Evolutionary conservation across 106 monocot species (phyloP).

Genomic region (Platanthera guangdongensis): DNA sequence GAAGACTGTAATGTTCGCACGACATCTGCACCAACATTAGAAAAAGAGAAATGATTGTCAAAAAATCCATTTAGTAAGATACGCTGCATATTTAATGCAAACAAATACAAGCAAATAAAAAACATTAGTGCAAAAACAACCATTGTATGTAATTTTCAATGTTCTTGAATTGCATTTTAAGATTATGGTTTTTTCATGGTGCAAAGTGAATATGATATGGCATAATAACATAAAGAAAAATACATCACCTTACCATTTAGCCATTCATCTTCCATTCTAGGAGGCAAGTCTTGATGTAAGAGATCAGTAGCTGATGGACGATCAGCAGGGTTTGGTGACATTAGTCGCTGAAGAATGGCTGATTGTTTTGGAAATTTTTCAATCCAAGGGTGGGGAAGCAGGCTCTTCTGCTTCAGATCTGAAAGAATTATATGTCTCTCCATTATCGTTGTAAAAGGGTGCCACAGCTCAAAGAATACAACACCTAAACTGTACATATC

Average conservation of each 20-base stretch:
- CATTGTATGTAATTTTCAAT: too few relatives aligned
- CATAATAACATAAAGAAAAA: not conserved
- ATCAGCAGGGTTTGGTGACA: slow-evolving; percentile 71
- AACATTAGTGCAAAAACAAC: too few relatives aligned
- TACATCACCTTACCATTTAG: slow-evolving; percentile 49
- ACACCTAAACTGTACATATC: slow-evolving; percentile 99
- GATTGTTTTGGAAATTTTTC: slow-evolving; percentile 61
- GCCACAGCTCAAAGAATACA: slow-evolving; percentile 98
- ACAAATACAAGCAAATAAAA: not conserved
- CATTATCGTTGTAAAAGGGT: slow-evolving; percentile 90
- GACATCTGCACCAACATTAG: slow-evolving; percentile 53
- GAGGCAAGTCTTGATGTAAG: slow-evolving; percentile 72
- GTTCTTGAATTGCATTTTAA: not conserved
- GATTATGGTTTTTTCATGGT: not conserved
- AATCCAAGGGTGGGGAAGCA: slow-evolving; percentile 57
- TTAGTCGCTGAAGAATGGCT: slow-evolving; percentile 44
- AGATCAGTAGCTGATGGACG: slow-evolving; percentile 83
- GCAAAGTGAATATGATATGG: not conserved
- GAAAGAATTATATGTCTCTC: slow-evolving; percentile 84
- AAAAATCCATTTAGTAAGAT: not conserved
- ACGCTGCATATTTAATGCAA: not conserved
- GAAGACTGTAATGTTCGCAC: slow-evolving; percentile 73
- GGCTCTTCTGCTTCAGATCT: slow-evolving; percentile 77
- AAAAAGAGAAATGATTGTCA: not conserved
- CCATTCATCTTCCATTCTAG: slow-evolving; percentile 98